Evolutionary conservation across 371 early-diverging fungal genomes (phyloP).

Genomic region (Mortierella sp.): DNA sequence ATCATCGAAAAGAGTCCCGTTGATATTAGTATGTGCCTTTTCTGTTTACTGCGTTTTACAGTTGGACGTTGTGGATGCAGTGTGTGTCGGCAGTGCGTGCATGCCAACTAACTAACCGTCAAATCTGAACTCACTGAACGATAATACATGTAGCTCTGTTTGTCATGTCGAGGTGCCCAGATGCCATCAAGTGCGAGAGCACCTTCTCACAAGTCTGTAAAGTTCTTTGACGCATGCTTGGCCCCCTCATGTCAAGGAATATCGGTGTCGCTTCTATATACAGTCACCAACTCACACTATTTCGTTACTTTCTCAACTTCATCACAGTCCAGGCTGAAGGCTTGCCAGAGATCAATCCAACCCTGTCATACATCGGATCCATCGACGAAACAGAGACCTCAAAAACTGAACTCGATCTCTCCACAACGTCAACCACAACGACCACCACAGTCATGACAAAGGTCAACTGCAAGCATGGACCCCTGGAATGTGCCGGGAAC

Average conservation of each 20-base stretch:
- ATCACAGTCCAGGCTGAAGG: slow-evolving; percentile 19
- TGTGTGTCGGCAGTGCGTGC: neutral
- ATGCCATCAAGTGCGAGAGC: slow-evolving; percentile 61
- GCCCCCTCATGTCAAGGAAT: too few species aligned
- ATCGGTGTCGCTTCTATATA: neutral
- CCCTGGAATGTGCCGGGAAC: slow-evolving; percentile 64
- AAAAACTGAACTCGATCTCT: neutral
- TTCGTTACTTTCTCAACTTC: neutral
- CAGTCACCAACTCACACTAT: neutral
- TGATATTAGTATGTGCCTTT: slow-evolving; percentile 40
- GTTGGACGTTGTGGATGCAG: neutral
- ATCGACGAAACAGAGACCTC: slow-evolving; percentile 17
- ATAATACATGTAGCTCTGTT: slow-evolving; percentile 51
- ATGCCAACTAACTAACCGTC: neutral
- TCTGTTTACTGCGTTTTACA: neutral
- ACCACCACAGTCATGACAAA: slow-evolving; percentile 16
- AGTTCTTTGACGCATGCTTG: slow-evolving; percentile 13
- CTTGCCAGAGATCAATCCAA: slow-evolving; percentile 34
- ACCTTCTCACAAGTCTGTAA: slow-evolving; percentile 62
- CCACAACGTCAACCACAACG: neutral
- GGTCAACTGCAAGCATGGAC: slow-evolving; percentile 62
- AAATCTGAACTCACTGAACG: neutral
- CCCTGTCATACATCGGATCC: slow-evolving; percentile 41
- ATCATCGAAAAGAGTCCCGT: slow-evolving; percentile 27
- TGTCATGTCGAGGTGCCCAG: slow-evolving; percentile 69